Conservation (phyloP, 176 grass and related monocot genomes). For the Canna indica region DNA sequence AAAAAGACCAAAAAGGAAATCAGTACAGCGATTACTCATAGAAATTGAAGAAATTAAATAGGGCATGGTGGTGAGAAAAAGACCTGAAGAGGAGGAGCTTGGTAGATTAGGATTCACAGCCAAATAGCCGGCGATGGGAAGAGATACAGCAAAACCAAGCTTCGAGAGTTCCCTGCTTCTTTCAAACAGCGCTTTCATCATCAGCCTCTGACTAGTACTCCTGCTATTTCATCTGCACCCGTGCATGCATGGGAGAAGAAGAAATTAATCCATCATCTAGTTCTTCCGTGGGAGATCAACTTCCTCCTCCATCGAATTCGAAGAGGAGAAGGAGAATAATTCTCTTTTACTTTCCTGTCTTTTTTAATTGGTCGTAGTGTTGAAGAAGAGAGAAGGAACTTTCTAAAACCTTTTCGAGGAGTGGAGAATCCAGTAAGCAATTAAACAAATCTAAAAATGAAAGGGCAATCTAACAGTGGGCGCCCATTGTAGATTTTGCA, state of each 20-base stretch:
- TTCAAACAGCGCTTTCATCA: neutral
- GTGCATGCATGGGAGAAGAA: neutral
- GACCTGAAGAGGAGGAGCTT: neutral
- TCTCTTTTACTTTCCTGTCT: neutral
- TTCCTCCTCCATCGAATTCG: neutral
- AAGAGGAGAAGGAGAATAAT: neutral
- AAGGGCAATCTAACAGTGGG: too few relatives aligned
- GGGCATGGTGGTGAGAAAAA: neutral
- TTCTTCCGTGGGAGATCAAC: neutral
- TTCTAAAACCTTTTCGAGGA: neutral
- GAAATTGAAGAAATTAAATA: neutral
- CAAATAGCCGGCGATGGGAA: neutral
- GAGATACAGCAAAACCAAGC: neutral
- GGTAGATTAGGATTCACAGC: neutral
- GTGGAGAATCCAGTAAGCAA: neutral
- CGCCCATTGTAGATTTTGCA: too few relatives aligned
- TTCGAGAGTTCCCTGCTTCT: neutral
- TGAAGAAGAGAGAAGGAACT: neutral
- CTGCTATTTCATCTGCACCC: too few relatives aligned
- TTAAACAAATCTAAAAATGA: neutral
- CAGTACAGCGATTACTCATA: neutral
- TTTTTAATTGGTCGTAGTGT: neutral
- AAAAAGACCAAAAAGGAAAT: neutral
- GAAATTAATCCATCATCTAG: neutral
- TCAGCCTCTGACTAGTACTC: neutral